phyloP scores from a whole-genome alignment of 345 rosid genomes.

The Dovyalis caffra region DNA sequence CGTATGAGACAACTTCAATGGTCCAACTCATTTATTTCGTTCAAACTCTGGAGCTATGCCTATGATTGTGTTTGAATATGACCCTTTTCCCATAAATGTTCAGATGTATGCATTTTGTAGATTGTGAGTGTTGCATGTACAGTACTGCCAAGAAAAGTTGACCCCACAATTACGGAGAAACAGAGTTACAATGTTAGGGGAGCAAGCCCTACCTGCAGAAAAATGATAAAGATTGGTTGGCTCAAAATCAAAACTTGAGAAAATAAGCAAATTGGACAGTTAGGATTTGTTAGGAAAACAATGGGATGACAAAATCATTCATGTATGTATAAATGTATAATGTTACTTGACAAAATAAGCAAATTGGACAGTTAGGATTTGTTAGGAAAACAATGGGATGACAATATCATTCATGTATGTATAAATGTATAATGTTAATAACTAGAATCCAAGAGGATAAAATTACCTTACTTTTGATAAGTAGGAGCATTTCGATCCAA shows the following conservation, averaged over 20 bases:
- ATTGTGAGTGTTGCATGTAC: not conserved
- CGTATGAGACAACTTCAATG: no score
- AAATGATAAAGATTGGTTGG: not conserved
- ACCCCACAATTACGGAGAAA: not conserved
- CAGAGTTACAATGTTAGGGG: not conserved
- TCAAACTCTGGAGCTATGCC: not conserved
- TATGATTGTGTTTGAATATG: not conserved
- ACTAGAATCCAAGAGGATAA: not conserved
- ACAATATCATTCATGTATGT: not conserved
- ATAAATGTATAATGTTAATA: not conserved
- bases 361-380: no score
- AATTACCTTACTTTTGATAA: conserved; percentile 58
- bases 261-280: not conserved
- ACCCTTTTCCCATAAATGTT: not conserved
- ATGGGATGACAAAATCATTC: not conserved
- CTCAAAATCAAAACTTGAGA: not conserved
- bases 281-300: not conserved
- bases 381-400: not conserved
- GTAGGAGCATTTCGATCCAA: conserved; percentile 96
- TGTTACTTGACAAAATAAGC: not conserved
- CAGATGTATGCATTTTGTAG: not conserved
- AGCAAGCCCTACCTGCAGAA: not conserved
- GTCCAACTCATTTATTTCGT: no score
- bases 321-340: no score
- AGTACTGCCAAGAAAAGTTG: not conserved